A percentile compares a stretch with the other conserved stretches of the same genome.
phyloP scores from a whole-genome alignment of 345 rosid genomes.

The Schrenkiella parvula region DNA sequence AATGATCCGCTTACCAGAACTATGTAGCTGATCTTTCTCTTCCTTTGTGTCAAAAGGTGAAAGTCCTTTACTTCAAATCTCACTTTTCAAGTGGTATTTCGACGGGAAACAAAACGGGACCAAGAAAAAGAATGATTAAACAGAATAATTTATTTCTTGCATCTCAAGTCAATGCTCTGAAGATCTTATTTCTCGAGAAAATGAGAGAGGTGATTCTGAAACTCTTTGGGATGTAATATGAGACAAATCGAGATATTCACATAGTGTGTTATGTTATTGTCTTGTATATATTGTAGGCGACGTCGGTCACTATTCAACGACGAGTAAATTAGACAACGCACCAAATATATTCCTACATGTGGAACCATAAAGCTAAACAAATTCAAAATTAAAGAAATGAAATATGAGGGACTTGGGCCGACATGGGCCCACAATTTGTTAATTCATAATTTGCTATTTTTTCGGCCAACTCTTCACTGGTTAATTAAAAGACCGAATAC shows the following conservation, averaged over 20 bases:
- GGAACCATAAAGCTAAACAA: neutral
- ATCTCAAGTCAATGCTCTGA: neutral
- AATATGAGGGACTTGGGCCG: neutral
- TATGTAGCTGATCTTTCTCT: constrained; percentile 24
- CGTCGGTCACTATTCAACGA: neutral
- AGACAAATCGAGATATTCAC: neutral
- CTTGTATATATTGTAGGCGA: neutral
- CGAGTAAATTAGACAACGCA: neutral
- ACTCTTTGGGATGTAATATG: neutral
- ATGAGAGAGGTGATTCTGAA: neutral
- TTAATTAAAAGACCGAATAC: neutral
- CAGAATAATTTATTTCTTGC: constrained; percentile 1
- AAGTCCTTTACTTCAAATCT: neutral
- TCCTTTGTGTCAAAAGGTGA: constrained; percentile 34
- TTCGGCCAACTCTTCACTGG: neutral
- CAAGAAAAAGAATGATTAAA: neutral
- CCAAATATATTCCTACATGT: neutral
- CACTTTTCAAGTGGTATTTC: too few species aligned
- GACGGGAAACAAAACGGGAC: neutral
- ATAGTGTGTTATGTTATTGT: neutral
- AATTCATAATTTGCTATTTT: too few species aligned
- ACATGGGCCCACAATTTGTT: too few species aligned
- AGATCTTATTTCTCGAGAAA: neutral
- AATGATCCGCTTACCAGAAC: constrained; percentile 41
- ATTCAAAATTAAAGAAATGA: neutral